Evolutionary conservation across 1,139 yeast species (phyloP), one percentile per base, ranked within the genome.

Genomic region (Geotrichum citri-aurantii): DNA sequence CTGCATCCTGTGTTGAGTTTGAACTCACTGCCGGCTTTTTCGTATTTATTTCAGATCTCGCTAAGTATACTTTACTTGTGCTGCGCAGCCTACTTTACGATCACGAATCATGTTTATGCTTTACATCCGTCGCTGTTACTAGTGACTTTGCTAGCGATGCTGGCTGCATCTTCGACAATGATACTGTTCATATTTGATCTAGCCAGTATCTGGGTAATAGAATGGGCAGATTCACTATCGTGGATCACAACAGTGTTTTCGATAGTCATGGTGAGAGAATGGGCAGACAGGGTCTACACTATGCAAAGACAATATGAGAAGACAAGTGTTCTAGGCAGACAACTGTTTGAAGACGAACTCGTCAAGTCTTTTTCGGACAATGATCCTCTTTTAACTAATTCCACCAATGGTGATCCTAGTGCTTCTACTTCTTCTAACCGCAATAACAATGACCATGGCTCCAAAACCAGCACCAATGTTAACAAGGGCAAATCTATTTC

Each of bases 221-320:
- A 85, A 64, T 76, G 87, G 62, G 82, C 90, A 12, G 95, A 87
- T 68, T 75, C 88, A 52, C 85, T 87, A 68, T 84, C 86, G 52
- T 83, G 89, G 46, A 84, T 87, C 1, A 80, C 86, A 7, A 85
- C 86, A 66, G 81, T 86, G 12, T 75, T 86, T 21, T 81, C 89
- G 47, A 86, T 88, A 52, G 87, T 86, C 7, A 78, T 86, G 11
- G 89, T 88, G 0, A 87, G 95, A 93, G 95, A 87, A 71, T 88
- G 95, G 95, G 81, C 87, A 61, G 87, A 86, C 66, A 78, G 86
- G 61, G 79, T 85, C 59, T 80, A 80, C 59, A 73, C 79, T 14
- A 73, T 85, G 44, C 84, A 83, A 74, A 80, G 81, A 63, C 76
- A 75, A 12, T 79, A 79, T 59, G 93, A 88, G 65, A 82, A 83